phyloP scores from a whole-genome alignment of 495 filamentous ascomycete species.

The Elasticomyces elasticus region DNA sequence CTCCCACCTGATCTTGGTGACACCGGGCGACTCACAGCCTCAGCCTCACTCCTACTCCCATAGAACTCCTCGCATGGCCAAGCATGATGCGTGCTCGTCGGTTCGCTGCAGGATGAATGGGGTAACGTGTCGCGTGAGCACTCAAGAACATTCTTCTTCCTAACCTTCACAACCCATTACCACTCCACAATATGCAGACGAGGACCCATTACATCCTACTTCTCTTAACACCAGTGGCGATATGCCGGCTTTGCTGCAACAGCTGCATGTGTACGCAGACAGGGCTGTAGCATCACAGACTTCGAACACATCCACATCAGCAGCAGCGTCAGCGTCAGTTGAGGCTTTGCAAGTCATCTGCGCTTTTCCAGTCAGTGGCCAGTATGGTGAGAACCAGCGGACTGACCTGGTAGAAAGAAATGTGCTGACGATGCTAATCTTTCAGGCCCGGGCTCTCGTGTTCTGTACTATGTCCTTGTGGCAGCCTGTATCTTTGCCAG shows the following conservation, averaged over 20 bases:
- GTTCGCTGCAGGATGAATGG: background rate
- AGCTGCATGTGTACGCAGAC: background rate
- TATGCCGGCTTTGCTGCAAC: background rate
- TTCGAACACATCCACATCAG: background rate
- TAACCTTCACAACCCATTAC: background rate
- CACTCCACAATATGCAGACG: too few relatives aligned
- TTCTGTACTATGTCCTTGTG: constrained; percentile 46
- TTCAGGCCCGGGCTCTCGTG: constrained; percentile 25
- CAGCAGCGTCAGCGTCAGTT: constrained; percentile 1
- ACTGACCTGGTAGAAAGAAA: too few relatives aligned
- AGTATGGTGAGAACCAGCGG: constrained; percentile 49
- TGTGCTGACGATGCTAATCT: too few relatives aligned
- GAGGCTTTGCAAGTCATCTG: constrained; percentile 43
- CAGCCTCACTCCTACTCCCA: background rate
- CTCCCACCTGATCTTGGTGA: background rate
- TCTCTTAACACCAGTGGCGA: too few relatives aligned
- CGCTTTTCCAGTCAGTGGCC: constrained; percentile 51
- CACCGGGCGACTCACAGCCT: background rate
- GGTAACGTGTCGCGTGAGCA: background rate
- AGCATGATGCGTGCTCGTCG: background rate
- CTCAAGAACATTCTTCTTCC: background rate
- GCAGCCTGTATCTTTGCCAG: constrained; percentile 48
- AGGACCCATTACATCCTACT: too few relatives aligned
- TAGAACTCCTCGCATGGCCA: too few relatives aligned
- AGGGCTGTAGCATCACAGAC: background rate